Evolutionary conservation across 164 flowering plant genomes (phyloP), one percentile per base, ranked within the genome.

Genomic region (Liquidambar formosana): DNA sequence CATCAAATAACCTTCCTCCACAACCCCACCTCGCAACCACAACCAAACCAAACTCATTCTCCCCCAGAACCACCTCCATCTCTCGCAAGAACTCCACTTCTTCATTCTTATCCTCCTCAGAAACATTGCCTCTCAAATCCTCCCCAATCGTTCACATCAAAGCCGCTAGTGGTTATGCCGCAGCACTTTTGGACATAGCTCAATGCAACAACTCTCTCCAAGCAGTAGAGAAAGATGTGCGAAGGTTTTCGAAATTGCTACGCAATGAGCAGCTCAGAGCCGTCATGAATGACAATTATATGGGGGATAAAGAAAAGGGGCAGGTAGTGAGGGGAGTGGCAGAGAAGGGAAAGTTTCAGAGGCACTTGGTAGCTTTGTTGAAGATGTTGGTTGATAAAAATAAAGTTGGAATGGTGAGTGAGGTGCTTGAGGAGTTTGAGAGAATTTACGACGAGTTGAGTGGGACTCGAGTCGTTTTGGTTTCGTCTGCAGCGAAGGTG

Each of bases 141-240:
- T 52, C 70, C 33, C 68, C 73, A 0, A 0, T 23, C 9, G 10
- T 57, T 65, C 83, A 80, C 64, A 66, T 59, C 4, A 81, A 73
- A 16, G 80, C 96, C 2, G 75, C 87, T 15, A 78, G 69, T 16
- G 92, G 90, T 14, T 89, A 87, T 49, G 93, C 92, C 0, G 90
- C 89, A 6, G 93, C 93, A 1, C 85, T 87, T 11, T 27, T 88
- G 1, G 90, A 88, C 68, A 65, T 66, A 46, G 77, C 90, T 0
- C 80, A 64, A 12, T 69, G 71, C 79, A 73, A 76, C 72, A 70
- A 73, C 65, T 22, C 77, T 2, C 72, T 84, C 6, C 64, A 75
- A 5, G 33, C 15, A 5, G 78, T 88, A 1, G 75, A 53, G 8
- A 75, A 56, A 16, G 93, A 90, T 33, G 90, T 81, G 0, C 53